Base-by-base conservation (phyloP, 2,329 filamentous ascomycete genomes). In the Thielaviopsis populi region DNA sequence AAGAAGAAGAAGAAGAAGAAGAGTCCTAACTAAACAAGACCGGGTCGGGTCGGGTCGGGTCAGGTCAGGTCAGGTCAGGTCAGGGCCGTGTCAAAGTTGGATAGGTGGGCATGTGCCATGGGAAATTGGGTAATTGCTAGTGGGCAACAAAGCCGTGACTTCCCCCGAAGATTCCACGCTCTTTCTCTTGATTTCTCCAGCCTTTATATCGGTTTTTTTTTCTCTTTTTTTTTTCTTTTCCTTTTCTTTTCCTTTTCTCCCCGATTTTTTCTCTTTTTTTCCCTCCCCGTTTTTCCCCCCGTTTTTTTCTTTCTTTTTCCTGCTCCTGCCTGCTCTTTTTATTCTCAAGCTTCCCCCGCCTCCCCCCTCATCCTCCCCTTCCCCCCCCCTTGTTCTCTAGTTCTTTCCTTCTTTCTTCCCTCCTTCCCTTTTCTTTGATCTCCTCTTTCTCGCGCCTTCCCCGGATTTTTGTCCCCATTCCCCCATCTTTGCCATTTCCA, bases 401-500 rank as follows among this genome's bases (percentile, higher is more conserved):
- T 33, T 62, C 53, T 62, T 63, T 56, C 40, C n/a, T 50, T 50
- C 46, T 50, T 50, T 50, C 46, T 50, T 50, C 7, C 46, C 46
- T 50, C 46, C 46, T 50, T 50, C 46, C 46, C 15, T 50, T 17
- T 37, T 62, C 37, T 56, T 27, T 62, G n/a, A 22, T 27, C 50
- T 41, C 40, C 46, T 56, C n/a, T 60, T n/a, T 46, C 40, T n/a
- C 24, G 59, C 59, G 43, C 59, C 42, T 61, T 61, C 59, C 59
- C 59, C 59, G 22, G 59, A 50, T 50, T 61, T 50, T 61, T 37
- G 5, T 56, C 53, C 30, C 53, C 53, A 56, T 56, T 56, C 33
- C 41, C 37, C 42, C 59, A 37, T 37, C 43, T 27, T 41, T 27
- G 27, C 27, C 10, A 24, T 60, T 61, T 24, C 30, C 61, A 41